These are phyloP conservation scores for Phyllosticta paracitricarpa DNA, from an alignment of 2,329 filamentous ascomycete genomes.

Conservation along the genomic window DNA sequence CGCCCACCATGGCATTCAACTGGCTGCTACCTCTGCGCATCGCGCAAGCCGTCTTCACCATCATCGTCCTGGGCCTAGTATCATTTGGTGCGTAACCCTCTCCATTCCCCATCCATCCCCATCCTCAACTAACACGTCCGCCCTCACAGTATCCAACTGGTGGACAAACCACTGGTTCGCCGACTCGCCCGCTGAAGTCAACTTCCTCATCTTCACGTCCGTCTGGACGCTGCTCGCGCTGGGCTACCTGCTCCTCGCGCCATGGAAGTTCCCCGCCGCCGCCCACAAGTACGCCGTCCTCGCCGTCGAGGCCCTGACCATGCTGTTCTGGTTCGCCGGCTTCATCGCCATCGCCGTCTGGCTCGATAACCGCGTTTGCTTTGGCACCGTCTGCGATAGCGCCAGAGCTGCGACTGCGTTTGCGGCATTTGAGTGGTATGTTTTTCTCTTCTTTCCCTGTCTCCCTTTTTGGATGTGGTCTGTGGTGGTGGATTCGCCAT, in stretches of 20 bases:
- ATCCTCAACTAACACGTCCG: neutral
- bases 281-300: conserved; percentile 58
- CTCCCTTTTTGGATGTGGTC: neutral
- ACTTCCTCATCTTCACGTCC: conserved; percentile 71
- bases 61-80: conserved; percentile 66
- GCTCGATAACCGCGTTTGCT: conserved; percentile 49
- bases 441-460: neutral
- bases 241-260: conserved; percentile 58
- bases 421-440: conserved; percentile 53
- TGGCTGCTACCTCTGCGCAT: conserved; percentile 56
- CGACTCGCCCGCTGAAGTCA: conserved; percentile 47
- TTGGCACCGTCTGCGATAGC: conserved; percentile 46
- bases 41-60: conserved; percentile 55
- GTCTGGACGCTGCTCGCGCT: conserved; percentile 63
- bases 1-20: conserved; percentile 40
- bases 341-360: conserved; percentile 66
- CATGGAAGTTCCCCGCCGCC: conserved; percentile 47
- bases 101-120: neutral
- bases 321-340: conserved; percentile 84
- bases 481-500: too few species aligned
- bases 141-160: conserved; percentile 44
- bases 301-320: conserved; percentile 59
- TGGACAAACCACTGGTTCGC: conserved; percentile 43
- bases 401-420: conserved; percentile 57
- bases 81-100: conserved; percentile 54